Base-by-base conservation (phyloP, 768 basidiomycete species). In the Termitomyces sp. region DNA sequence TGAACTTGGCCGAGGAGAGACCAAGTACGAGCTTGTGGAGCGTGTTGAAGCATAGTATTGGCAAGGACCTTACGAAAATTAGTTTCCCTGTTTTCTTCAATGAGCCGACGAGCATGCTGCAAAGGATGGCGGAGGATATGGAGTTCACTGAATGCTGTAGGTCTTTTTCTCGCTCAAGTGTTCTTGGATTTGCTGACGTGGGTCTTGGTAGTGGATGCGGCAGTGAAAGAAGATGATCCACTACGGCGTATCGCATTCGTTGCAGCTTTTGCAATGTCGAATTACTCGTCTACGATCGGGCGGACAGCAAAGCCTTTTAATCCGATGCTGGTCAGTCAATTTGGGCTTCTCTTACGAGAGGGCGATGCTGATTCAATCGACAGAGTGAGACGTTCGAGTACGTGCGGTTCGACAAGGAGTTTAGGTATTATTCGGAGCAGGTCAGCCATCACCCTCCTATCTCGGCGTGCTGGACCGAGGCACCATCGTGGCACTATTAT, bases 111-210 rank as follows among this genome's bases (percentile, higher is more conserved):
- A 94, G 92, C 66, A 98, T 98, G 95, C 70, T 98, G 59, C 92
- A 98, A 75, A 77, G 95, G 51, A 98, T 98, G 92, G 88, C 94
- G 12, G 95, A 98, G 73, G 95, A 98, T 72, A 96, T 96, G 92
- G 95, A 97, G 70, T 97, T 95, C 72, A 87, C 91, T 0, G 92
- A 94, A 63, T 96, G 93, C 66, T 73, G 90, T 92, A 65, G 77
- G 90, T 82, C 2, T 22, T 28, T 47, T 41, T 54, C 29, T 34
- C n/a, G n/a, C n/a, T 39, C 41, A 6, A 15, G 22, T 24, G n/a
- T 16, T 37, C 36, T 16, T 41, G 18, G 7, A 9, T 36, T 62
- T 13, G 42, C 20, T 22, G 1, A 22, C 10, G 13, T 24, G 12
- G 8, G 5, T 42, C 22, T 41, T 34, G 48, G 0, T 62, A 92